Percentiles rank a stretch among this genome's conserved stretches.
Conservation (phyloP, 345 rosid genomes). For the Combretum micranthum region DNA sequence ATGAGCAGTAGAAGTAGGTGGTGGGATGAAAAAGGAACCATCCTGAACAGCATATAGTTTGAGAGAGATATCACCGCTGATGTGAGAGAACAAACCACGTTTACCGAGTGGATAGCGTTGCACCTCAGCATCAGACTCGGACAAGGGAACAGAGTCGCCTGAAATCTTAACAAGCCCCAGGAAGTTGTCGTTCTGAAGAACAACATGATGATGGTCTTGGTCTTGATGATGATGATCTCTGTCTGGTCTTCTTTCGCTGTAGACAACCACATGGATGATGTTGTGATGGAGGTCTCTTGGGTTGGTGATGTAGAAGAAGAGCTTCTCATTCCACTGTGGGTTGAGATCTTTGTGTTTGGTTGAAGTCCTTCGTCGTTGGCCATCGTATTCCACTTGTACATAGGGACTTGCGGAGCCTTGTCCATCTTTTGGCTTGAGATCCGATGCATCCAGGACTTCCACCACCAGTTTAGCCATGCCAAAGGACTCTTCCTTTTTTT, state of each 20-base stretch:
- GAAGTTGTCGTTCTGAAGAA: not conserved
- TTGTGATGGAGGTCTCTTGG: conserved; percentile 1
- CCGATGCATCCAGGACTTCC: conserved; percentile 15
- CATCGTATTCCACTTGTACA: conserved; percentile 18
- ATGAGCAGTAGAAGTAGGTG: no score
- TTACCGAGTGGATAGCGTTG: conserved; percentile 15
- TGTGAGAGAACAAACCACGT: conserved; percentile 6
- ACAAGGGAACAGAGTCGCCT: conserved; percentile 6
- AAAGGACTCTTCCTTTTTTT: no score
- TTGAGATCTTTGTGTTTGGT: conserved; percentile 12
- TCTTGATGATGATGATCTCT: not conserved
- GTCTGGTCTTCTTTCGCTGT: conserved; percentile 6
- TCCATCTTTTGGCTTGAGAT: conserved; percentile 24
- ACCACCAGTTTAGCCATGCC: conserved; percentile 14
- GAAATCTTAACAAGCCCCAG: conserved; percentile 18
- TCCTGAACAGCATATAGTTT: conserved; percentile 4
- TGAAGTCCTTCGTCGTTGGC: conserved; percentile 5
- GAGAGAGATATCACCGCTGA: conserved; percentile 18
- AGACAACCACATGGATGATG: conserved; percentile 7
- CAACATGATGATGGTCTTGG: not conserved
- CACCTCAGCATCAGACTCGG: conserved; percentile 9
- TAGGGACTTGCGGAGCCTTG: conserved; percentile 20
- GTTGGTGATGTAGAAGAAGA: conserved; percentile 5
- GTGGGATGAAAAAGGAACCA: not conserved
- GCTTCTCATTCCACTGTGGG: conserved; percentile 21